Conservation (phyloP, 1,284 basidiomycete species). For the Ganoderma sinense region DNA sequence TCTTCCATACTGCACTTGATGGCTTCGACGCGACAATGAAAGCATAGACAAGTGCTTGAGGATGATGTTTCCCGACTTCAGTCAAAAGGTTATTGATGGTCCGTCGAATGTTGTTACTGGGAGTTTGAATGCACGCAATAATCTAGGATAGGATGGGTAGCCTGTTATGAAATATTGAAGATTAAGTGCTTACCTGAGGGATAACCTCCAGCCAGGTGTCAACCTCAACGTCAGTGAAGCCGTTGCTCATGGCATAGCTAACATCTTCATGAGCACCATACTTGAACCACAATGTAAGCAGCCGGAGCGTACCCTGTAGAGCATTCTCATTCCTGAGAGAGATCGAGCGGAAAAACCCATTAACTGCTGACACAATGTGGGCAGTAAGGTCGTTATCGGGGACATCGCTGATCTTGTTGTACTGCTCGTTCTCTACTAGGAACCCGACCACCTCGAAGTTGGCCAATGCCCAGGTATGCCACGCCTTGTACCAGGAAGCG, state of each 20-base stretch:
- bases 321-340: slow-evolving; percentile 87
- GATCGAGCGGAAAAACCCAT: slow-evolving; percentile 97
- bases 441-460: slow-evolving; percentile 96
- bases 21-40: slow-evolving; percentile 99
- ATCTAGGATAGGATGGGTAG: slow-evolving; percentile 63
- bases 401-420: slow-evolving; percentile 70
- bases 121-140: slow-evolving; percentile 98
- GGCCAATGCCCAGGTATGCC: slow-evolving; percentile 98
- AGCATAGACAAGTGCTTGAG: slow-evolving; percentile 97
- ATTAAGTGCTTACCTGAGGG: slow-evolving; percentile 74
- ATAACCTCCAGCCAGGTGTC: slow-evolving; percentile 99
- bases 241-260: slow-evolving; percentile 88
- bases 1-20: slow-evolving; percentile 84
- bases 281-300: slow-evolving; percentile 99
- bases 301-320: slow-evolving; percentile 92
- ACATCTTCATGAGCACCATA: slow-evolving; percentile 94
- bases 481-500: slow-evolving; percentile 96
- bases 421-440: slow-evolving; percentile 74
- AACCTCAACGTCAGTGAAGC: slow-evolving; percentile 91
- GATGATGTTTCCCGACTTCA: slow-evolving; percentile 96
- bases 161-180: no score
- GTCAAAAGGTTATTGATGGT: slow-evolving; percentile 92
- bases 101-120: slow-evolving; percentile 85
- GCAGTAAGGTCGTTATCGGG: slow-evolving; percentile 77
- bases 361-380: slow-evolving; percentile 95